These are phyloP conservation scores for Daldinia sp. DNA, from an alignment of 2,329 filamentous ascomycete species.

Conservation along the genomic window DNA sequence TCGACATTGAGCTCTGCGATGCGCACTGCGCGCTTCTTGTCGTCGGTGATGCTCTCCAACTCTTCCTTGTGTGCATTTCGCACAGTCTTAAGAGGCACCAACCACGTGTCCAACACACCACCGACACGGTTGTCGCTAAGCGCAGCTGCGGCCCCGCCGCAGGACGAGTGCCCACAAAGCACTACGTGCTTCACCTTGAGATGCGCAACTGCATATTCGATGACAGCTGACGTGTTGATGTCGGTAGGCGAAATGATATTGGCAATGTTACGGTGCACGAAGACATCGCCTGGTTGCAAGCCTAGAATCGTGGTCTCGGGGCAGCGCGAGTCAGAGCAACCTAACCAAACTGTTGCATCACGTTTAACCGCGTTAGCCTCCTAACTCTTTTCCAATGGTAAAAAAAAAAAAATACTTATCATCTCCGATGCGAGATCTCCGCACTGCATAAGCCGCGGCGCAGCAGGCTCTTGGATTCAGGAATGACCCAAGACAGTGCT, in stretches of 20 bases:
- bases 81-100: slow-evolving; percentile 63
- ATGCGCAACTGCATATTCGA: slow-evolving; percentile 81
- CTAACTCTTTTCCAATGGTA: neutral
- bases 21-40: slow-evolving; percentile 66
- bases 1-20: slow-evolving; percentile 84
- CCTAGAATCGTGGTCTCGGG: slow-evolving; percentile 86
- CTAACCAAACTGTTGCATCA: slow-evolving; percentile 75
- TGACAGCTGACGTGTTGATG: slow-evolving; percentile 78
- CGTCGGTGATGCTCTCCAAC: slow-evolving; percentile 66
- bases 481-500: slow-evolving; percentile 26
- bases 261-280: slow-evolving; percentile 91
- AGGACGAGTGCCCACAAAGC: slow-evolving; percentile 76
- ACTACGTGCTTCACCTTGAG: slow-evolving; percentile 79
- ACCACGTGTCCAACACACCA: slow-evolving; percentile 68
- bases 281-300: slow-evolving; percentile 84
- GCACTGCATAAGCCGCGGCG: slow-evolving; percentile 12
- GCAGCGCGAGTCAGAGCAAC: slow-evolving; percentile 86
- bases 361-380: slow-evolving; percentile 27
- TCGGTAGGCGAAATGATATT: slow-evolving; percentile 83
- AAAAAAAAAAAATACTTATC: slow-evolving; percentile 1
- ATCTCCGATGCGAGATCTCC: slow-evolving; percentile 11
- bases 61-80: slow-evolving; percentile 64
- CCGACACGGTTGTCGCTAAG: slow-evolving; percentile 61
- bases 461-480: slow-evolving; percentile 20
- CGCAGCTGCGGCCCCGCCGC: slow-evolving; percentile 74